Base-by-base conservation (phyloP, 345 rosid genomes). In the Corchorus capsularis region DNA sequence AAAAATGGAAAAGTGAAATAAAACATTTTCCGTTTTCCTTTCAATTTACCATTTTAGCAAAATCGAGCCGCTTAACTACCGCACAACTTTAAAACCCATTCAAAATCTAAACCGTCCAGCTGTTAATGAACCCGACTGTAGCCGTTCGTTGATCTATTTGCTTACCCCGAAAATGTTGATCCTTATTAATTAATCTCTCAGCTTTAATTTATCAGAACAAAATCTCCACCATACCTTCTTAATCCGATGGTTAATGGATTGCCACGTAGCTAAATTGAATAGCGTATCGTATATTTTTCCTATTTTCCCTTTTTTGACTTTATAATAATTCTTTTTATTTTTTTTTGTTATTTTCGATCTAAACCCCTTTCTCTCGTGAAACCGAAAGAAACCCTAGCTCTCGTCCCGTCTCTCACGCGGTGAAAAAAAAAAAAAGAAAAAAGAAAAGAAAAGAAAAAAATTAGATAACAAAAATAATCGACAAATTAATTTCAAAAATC, bases 361-460 rank as follows among this genome's bases (percentile, higher is more conserved):
- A 87, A 88, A 82, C 87, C 88, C 91, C 91, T 77, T 76, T 75
- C 87, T 68, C 76, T 83, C 75, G 83, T 82, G 86, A 78, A 83
- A 82, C 86, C 86, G 81, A 80, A 89, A 72, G 90, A 88, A 88
- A 85, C 94, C 93, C 92, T 86, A 85, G 90, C 82, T 73, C 84
- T 67, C 66, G 70, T 54, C 72, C 86, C 86, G 76, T 85, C 81
- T 81, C 82, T 45, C 62, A 53, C 62, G 73, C 62, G 73, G 73
- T 70, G 35, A 69, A 69, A 69, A 52, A 22, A 17, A 11, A 49
- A 49, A 20, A 15, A 64, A 37, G 27, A 27, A 1, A 27, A 27
- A 27, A 27, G 27, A 27, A 27, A 27, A 27, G 27, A 27, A 27
- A 27, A 27, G 3, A 34, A 64, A 17, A 19, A 37, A 69, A 46